Evolutionary conservation across 1,284 basidiomycete species (phyloP), one percentile per base, ranked within the genome.

Genomic region (Heterobasidion parviporum): DNA sequence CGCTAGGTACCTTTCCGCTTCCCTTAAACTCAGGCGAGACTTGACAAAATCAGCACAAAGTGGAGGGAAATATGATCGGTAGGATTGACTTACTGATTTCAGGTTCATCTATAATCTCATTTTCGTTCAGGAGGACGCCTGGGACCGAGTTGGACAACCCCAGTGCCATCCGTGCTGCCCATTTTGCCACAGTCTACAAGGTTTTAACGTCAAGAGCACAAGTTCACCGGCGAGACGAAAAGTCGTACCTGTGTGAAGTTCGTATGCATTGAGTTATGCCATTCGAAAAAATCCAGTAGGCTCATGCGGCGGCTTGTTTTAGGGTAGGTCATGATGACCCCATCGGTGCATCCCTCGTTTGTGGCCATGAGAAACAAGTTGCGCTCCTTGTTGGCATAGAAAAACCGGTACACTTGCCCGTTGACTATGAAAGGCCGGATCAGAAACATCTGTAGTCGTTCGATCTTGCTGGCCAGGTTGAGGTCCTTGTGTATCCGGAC

Each of bases 121-220:
- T 55, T 1, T 57, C 54, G 0, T 61, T 38, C 5, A 76, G 55
- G 1, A 61, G 58, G 1, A 72, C 60, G 0, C 73, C 74, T 3
- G 74, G 74, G 0, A 74, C 65, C 0, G 74, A 75, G 51, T 68
- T 72, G 5, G 74, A 76, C 2, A 74, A 59, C 0, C 68, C 71
- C 0, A 77, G 65, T 0, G 71, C 67, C 43, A 70, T 67, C 1
- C 75, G 68, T 6, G 74, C 65, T 7, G 68, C 66, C 70, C 72
- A 76, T 55, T 77, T 76, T 9, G 68, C 69, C 48, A 74, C 63
- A 8, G 68, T 67, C 74, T 76, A 33, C 20, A 48, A n/a, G 26
- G 3, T 26, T 26, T 26, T 26, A 38, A 54, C 12, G 35, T 59
- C 15, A 59, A 32, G 15, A 45, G 15, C 54, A 33, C 49, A 35